Evolutionary conservation across 148 eudicot genomes (phyloP).

Genomic region (Rhododendron henanense): DNA sequence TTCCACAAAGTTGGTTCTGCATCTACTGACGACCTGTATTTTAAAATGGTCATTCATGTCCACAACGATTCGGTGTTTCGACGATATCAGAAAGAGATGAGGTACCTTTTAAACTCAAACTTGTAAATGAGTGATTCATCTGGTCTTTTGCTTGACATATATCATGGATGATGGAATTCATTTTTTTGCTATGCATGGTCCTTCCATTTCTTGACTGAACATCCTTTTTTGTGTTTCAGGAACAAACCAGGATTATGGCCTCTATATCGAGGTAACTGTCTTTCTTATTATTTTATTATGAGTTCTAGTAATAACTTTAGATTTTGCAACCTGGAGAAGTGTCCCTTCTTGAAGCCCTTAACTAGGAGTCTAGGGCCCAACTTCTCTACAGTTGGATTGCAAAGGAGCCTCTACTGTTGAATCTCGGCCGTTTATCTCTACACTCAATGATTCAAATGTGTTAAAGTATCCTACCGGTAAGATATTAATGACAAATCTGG

Average conservation of each 20-base stretch:
- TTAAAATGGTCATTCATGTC: slow-evolving; percentile 93
- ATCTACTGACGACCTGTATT: slow-evolving; percentile 53
- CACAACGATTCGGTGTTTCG: slow-evolving; percentile 74
- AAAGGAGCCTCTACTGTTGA: not conserved
- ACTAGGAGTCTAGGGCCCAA: not conserved
- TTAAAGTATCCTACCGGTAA: not conserved
- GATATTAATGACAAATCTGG: not conserved
- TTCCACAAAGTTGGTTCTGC: slow-evolving; percentile 54
- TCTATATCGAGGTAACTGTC: slow-evolving; percentile 72
- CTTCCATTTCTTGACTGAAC: slow-evolving; percentile 13
- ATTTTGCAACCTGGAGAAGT: not conserved
- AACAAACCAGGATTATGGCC: slow-evolving; percentile 86
- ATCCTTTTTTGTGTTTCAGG: slow-evolving; percentile 42
- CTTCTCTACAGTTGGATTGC: not conserved
- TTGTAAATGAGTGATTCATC: not conserved
- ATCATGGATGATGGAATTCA: not conserved
- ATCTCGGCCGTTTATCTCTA: not conserved
- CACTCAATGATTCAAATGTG: not conserved
- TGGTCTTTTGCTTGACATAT: not conserved
- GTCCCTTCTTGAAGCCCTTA: not conserved
- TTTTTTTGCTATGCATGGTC: slow-evolving; percentile 5
- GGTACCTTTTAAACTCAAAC: slow-evolving; percentile 32
- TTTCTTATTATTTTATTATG: not conserved
- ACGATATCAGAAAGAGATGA: slow-evolving; percentile 94
- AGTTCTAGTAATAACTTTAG: not conserved